phyloP scores from a whole-genome alignment of 805 yeast species.

The Ogataea degrootiae region DNA sequence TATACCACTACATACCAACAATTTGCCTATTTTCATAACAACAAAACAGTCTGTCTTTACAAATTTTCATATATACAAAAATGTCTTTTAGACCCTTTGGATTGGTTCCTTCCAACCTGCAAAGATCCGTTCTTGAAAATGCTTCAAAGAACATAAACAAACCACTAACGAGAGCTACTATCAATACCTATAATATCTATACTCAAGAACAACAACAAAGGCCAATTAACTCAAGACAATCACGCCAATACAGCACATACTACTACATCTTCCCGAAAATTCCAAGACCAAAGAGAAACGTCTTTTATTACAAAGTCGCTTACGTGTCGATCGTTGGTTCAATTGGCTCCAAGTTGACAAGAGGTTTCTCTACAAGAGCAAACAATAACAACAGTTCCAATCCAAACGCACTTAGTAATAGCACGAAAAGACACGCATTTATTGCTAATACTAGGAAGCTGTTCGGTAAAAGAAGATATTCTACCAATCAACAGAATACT shows the following conservation, averaged over 20 bases:
- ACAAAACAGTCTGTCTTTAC: neutral
- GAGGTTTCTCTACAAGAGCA: constrained; percentile 7
- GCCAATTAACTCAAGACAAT: constrained; percentile 5
- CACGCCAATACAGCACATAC: constrained; percentile 13
- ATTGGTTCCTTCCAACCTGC: constrained; percentile 1
- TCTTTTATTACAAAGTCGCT: constrained; percentile 39
- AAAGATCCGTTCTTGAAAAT: constrained; percentile 1
- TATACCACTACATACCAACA: too few species aligned
- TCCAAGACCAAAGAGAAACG: constrained; percentile 53
- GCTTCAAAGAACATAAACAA: constrained; percentile 12
- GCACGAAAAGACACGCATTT: constrained; percentile 10
- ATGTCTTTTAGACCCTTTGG: constrained; percentile 7
- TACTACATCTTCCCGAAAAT: constrained; percentile 46
- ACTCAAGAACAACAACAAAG: constrained; percentile 9
- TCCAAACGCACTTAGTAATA: constrained; percentile 1
- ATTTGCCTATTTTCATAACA: too few species aligned
- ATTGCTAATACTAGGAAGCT: constrained; percentile 27
- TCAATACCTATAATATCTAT: constrained; percentile 15
- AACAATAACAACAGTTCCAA: constrained; percentile 1
- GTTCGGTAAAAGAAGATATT: constrained; percentile 11
- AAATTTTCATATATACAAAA: neutral
- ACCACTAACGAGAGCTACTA: constrained; percentile 24
- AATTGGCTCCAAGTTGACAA: constrained; percentile 16
- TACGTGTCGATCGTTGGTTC: constrained; percentile 19
- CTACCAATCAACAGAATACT: constrained; percentile 3